A percentile compares a stretch with the other conserved stretches of the same genome.
Conservation (phyloP, 805 yeast genomes). For the Wickerhamiella sergipiensis region DNA sequence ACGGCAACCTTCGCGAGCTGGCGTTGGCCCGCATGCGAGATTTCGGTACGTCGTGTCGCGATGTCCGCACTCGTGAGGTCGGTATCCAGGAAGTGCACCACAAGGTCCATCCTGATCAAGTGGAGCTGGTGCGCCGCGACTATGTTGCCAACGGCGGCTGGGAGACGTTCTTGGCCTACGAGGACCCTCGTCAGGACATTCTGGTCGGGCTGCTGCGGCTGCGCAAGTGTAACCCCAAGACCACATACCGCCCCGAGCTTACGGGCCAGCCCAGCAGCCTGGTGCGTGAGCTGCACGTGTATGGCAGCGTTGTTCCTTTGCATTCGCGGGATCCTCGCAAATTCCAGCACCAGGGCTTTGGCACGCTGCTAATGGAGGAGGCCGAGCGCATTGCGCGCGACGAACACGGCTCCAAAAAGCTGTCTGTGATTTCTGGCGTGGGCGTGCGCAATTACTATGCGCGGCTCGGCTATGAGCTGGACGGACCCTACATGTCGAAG, state of each 20-base stretch:
- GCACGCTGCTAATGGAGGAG: conserved; percentile 94
- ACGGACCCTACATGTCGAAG: conserved; percentile 98
- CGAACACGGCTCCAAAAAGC: conserved; percentile 85
- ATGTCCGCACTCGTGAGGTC: conserved; percentile 94
- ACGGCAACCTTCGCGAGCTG: conserved; percentile 88
- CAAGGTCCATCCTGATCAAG: conserved; percentile 92
- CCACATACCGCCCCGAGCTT: conserved; percentile 84
- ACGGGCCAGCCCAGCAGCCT: conserved; percentile 73
- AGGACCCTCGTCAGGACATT: conserved; percentile 94
- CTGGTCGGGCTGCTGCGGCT: conserved; percentile 80
- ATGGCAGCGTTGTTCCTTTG: conserved; percentile 92
- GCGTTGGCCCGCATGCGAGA: conserved; percentile 97
- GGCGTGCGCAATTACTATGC: conserved; percentile 96
- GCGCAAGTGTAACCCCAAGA: conserved; percentile 75
- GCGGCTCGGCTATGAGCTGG: conserved; percentile 77
- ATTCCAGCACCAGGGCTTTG: conserved; percentile 98
- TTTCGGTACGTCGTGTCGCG: conserved; percentile 90
- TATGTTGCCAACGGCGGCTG: conserved; percentile 89
- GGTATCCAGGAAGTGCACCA: conserved; percentile 98
- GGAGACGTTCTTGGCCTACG: conserved; percentile 94
- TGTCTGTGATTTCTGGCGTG: conserved; percentile 91
- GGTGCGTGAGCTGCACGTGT: conserved; percentile 94
- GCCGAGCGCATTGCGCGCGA: conserved; percentile 92
- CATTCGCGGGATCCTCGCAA: conserved; percentile 95
- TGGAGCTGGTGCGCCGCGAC: conserved; percentile 87